Base-by-base conservation (phyloP, 2,329 filamentous ascomycete species). In the Cercospora berteroae region DNA sequence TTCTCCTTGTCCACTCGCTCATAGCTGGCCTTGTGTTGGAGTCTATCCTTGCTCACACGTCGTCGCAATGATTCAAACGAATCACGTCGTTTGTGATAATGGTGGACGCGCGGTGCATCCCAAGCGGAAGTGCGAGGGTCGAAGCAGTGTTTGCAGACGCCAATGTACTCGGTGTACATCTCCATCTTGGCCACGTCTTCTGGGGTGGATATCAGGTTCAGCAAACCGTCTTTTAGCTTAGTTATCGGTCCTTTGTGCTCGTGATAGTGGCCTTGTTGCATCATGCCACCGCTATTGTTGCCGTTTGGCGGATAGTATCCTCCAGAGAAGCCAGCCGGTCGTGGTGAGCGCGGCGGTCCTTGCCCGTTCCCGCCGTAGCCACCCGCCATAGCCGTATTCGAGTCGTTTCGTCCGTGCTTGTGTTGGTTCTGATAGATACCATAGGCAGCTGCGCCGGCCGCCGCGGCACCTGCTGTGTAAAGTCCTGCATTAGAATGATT, bases 121-220 rank as follows among this genome's bases (percentile, higher is more conserved):
- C 79, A 75, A 3, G 85, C 82, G 3, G 81, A 83, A 16, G 84
- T 85, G 8, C 83, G 81, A 6, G 87, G 87, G 67, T 89, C 87
- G 73, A 90, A 90, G 75, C 88, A 90, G 71, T 88, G 81, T 69
- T 84, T 87, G 79, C 88, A 90, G 2, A 89, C 85, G 23, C 88
- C 88, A 71, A 89, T 89, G 67, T 86, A 85, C 77, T 90, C 87
- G 1, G 87, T 89, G 73, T 90, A 90, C 74, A 89, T 87, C 76
- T 90, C 88, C 79, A 88, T 89, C 74, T 85, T 85, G 18, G 83
- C 84, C 0, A 89, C 86, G n/a, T 87, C 88, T 69, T 89, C 87
- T 1, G 87, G 75, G 36, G 69, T 72, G 4, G 74, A 74, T 13
- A 78, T 73, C 16, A 78, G 60, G 27, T 77, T 76, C 64, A 78